phyloP scores from a whole-genome alignment of 768 basidiomycete species.

The Suillus tomentosus region DNA sequence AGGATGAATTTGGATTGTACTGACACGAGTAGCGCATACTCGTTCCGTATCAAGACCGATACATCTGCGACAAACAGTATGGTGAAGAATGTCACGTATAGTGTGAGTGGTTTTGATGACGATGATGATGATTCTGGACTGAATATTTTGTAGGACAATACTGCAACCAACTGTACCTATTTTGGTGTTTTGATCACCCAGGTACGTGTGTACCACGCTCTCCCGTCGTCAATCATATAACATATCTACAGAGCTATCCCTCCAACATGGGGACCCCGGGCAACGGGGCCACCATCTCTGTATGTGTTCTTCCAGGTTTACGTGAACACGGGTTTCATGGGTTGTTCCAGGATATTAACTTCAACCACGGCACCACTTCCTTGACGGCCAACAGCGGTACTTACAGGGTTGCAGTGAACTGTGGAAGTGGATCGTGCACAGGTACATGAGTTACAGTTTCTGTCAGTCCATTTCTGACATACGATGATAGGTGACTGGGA shows the following conservation, averaged over 20 bases:
- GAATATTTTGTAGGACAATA: conserved; percentile 46
- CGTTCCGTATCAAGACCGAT: conserved; percentile 63
- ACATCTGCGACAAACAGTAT: conserved; percentile 44
- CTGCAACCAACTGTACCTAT: conserved; percentile 44
- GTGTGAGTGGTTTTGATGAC: conserved; percentile 30
- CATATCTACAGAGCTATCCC: conserved; percentile 53
- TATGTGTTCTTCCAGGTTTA: conserved; percentile 30
- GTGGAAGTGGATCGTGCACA: conserved; percentile 51
- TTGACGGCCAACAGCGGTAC: conserved; percentile 47
- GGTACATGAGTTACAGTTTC: conserved; percentile 34
- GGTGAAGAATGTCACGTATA: conserved; percentile 53
- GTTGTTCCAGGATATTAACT: conserved; percentile 47
- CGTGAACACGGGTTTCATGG: neutral
- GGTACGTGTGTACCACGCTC: conserved; percentile 26
- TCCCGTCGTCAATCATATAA: neutral
- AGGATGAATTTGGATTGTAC: neutral
- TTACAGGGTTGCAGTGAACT: conserved; percentile 53
- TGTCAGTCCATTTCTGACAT: conserved; percentile 1
- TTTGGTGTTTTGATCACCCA: conserved; percentile 67
- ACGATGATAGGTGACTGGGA: conserved; percentile 47
- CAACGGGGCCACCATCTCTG: conserved; percentile 58
- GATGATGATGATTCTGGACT: neutral
- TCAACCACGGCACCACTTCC: conserved; percentile 41
- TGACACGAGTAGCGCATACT: conserved; percentile 43
- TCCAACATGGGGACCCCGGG: conserved; percentile 53